Evolutionary conservation across 371 early-diverging fungal species (phyloP).

Genomic region (Mucor mucedo): DNA sequence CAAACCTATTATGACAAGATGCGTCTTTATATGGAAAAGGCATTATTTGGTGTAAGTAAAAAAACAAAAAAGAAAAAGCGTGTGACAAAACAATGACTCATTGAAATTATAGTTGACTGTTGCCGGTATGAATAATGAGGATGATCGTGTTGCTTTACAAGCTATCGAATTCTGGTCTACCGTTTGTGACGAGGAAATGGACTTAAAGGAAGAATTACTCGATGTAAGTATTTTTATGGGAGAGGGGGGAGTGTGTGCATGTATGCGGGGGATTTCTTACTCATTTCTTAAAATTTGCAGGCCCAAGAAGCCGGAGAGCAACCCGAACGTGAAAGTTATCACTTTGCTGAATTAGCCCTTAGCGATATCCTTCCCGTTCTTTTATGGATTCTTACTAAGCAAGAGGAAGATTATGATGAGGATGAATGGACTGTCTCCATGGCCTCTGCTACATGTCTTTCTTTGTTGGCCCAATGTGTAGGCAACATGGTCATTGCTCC

Average conservation of each 20-base stretch:
- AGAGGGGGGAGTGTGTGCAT: too few relatives aligned
- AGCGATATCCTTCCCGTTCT: slow-evolving; percentile 86
- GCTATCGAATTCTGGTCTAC: slow-evolving; percentile 99
- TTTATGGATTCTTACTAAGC: slow-evolving; percentile 85
- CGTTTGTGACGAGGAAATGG: slow-evolving; percentile 93
- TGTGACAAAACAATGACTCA: not conserved
- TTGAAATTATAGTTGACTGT: slow-evolving; percentile 73
- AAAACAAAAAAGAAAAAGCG: not conserved
- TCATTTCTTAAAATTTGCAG: slow-evolving; percentile 26
- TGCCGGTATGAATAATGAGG: slow-evolving; percentile 81
- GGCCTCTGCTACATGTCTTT: slow-evolving; percentile 96
- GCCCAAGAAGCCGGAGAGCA: slow-evolving; percentile 60
- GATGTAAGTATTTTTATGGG: slow-evolving; percentile 31
- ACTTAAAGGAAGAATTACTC: slow-evolving; percentile 59
- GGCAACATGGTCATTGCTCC: slow-evolving; percentile 76
- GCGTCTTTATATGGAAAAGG: slow-evolving; percentile 94
- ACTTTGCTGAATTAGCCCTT: slow-evolving; percentile 83
- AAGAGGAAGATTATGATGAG: slow-evolving; percentile 96
- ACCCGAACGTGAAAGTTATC: slow-evolving; percentile 60
- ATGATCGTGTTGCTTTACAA: slow-evolving; percentile 89
- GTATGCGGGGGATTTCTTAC: not conserved
- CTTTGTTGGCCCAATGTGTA: slow-evolving; percentile 84
- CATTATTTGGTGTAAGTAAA: slow-evolving; percentile 81
- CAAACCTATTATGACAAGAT: slow-evolving; percentile 94
- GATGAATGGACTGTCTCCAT: slow-evolving; percentile 97